These are phyloP conservation scores for Otatea glauca DNA, from an alignment of 176 grass and related monocot species.

Conservation along the genomic window DNA sequence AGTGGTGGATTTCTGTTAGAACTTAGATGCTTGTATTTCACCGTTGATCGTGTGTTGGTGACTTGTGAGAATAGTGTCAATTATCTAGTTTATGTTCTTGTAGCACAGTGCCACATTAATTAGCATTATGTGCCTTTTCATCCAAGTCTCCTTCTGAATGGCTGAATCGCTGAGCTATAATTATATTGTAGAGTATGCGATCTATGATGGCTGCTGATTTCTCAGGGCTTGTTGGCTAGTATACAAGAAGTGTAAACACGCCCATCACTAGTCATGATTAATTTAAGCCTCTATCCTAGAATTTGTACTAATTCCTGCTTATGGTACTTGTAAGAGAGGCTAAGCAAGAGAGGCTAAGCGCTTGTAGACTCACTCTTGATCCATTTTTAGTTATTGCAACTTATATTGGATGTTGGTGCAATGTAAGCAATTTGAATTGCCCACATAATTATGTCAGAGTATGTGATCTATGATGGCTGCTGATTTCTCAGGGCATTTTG, in stretches of 20 bases:
- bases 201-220: conserved; percentile 16
- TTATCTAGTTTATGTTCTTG: background rate
- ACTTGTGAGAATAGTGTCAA: background rate
- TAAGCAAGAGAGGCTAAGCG: conserved; percentile 13
- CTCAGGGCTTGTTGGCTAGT: conserved; percentile 7
- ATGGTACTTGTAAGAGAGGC: conserved; percentile 7
- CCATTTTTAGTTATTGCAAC: background rate
- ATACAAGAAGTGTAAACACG: conserved; percentile 6
- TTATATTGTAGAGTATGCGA: background rate
- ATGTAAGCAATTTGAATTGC: conserved; percentile 2
- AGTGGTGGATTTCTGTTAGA: background rate
- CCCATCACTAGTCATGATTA: conserved; percentile 13
- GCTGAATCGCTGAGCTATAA: background rate
- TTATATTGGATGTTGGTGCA: background rate
- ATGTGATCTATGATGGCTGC: conserved; percentile 19
- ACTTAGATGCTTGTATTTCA: background rate
- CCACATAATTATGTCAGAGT: background rate
- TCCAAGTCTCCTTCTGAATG: background rate
- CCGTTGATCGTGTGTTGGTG: background rate
- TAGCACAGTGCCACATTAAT: background rate
- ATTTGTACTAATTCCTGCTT: conserved; percentile 11
- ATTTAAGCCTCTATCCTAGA: background rate
- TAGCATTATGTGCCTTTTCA: background rate
- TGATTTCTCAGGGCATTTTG: conserved; percentile 9
- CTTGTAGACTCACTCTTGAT: background rate